Conservation (phyloP, 495 filamentous ascomycete species). For the Hypoxylon rickii region DNA sequence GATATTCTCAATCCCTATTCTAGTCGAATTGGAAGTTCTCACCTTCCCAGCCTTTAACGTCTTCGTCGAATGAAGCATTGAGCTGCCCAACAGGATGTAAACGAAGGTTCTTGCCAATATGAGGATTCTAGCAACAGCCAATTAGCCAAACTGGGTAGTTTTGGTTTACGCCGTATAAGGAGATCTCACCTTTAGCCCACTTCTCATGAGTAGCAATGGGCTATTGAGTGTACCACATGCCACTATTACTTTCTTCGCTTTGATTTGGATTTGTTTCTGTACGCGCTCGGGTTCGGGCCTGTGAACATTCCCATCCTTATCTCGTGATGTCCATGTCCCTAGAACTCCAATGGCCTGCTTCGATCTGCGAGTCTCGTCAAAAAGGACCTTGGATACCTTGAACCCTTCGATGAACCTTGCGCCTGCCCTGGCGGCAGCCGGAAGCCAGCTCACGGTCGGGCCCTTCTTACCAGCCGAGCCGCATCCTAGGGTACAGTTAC, state of each 20-base stretch:
- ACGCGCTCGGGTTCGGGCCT: constrained; percentile 50
- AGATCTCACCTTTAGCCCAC: constrained; percentile 59
- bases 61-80: constrained; percentile 66
- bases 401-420: constrained; percentile 83
- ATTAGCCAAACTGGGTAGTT: background rate
- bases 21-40: constrained; percentile 7
- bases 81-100: constrained; percentile 73
- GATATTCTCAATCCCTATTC: too few species aligned
- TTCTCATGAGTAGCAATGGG: constrained; percentile 75
- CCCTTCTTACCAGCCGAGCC: constrained; percentile 73
- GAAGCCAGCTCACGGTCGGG: constrained; percentile 74
- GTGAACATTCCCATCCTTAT: constrained; percentile 60
- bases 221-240: constrained; percentile 74
- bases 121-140: constrained; percentile 62
- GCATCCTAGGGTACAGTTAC: constrained; percentile 81
- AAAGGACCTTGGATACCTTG: constrained; percentile 66
- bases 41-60: constrained; percentile 79
- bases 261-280: constrained; percentile 66
- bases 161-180: background rate
- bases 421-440: constrained; percentile 74
- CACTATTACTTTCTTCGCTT: constrained; percentile 81
- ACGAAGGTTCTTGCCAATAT: constrained; percentile 85
- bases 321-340: constrained; percentile 75
- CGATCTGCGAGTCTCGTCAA: constrained; percentile 59
- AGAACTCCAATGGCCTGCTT: constrained; percentile 68